Percentiles rank a stretch among this genome's conserved stretches.
Conservation (phyloP, 805 yeast species). For the Lipomyces sp. region DNA sequence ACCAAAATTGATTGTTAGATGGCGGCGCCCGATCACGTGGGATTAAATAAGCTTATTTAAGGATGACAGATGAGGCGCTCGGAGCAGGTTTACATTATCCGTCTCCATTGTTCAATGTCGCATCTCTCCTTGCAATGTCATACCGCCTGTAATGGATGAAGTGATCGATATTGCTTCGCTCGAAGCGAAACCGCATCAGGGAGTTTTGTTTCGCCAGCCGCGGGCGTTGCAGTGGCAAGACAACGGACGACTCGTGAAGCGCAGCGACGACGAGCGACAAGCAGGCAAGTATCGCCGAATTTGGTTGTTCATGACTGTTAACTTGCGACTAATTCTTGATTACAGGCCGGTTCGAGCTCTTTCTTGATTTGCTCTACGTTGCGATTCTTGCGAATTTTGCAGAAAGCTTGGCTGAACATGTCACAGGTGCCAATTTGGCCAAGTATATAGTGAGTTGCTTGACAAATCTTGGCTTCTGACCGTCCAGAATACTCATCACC, state of each 20-base stretch:
- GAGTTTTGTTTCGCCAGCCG: slow-evolving; percentile 5
- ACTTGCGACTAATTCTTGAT: too few relatives aligned
- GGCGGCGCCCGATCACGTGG: too few relatives aligned
- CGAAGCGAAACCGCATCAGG: neutral
- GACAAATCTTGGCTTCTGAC: too few relatives aligned
- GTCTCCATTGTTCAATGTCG: too few relatives aligned
- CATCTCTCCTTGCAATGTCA: too few relatives aligned
- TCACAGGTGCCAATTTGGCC: slow-evolving; percentile 47
- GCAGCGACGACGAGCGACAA: slow-evolving; percentile 1
- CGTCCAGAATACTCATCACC: too few relatives aligned
- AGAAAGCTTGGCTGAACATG: slow-evolving; percentile 49
- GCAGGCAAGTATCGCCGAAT: neutral
- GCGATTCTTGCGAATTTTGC: slow-evolving; percentile 63
- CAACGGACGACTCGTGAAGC: neutral
- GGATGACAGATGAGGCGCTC: too few relatives aligned
- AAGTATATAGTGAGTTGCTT: slow-evolving; percentile 43
- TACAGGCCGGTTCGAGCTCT: slow-evolving; percentile 47
- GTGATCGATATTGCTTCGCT: too few relatives aligned
- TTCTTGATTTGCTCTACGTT: slow-evolving; percentile 60
- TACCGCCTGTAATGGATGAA: too few relatives aligned
- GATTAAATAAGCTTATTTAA: too few relatives aligned
- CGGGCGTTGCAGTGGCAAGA: slow-evolving; percentile 7
- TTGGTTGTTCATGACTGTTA: neutral
- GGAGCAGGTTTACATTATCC: too few relatives aligned
- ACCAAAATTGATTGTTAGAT: too few relatives aligned